These are phyloP conservation scores for Trifolium repens DNA, from an alignment of 306 rosid species.

Conservation along the genomic window DNA sequence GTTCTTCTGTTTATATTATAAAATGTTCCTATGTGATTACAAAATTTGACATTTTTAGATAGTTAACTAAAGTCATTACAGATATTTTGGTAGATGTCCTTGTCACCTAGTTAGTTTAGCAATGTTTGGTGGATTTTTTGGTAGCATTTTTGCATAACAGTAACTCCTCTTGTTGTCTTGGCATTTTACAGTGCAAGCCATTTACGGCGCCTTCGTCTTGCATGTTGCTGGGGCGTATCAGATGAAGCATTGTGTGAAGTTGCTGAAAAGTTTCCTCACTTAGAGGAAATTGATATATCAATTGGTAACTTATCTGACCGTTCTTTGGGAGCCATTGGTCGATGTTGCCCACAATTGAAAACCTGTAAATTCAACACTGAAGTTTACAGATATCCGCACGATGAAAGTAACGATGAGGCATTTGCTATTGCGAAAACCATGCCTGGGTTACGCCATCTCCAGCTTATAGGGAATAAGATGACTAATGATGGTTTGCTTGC, in stretches of 20 bases:
- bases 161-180: conserved; percentile 4
- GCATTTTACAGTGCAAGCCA: conserved; percentile 54
- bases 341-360: conserved; percentile 54
- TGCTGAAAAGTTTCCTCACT: conserved; percentile 50
- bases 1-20: conserved; percentile 11
- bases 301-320: conserved; percentile 33
- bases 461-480: conserved; percentile 62
- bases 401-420: conserved; percentile 51
- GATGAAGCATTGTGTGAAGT: conserved; percentile 53
- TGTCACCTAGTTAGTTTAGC: conserved; percentile 1
- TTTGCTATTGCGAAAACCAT: conserved; percentile 53
- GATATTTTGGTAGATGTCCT: background rate
- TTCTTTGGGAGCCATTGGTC: conserved; percentile 59
- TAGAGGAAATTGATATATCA: conserved; percentile 70
- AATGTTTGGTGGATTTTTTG: conserved; percentile 26
- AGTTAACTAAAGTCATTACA: background rate
- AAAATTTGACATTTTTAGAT: conserved; percentile 3
- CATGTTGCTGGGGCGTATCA: conserved; percentile 48
- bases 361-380: conserved; percentile 51
- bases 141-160: conserved; percentile 26
- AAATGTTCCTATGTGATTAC: conserved; percentile 9
- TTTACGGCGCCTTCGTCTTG: conserved; percentile 54
- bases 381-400: conserved; percentile 13
- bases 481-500: conserved; percentile 61
- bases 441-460: conserved; percentile 59